Evolutionary conservation across 1,139 yeast species (phyloP).

Genomic region (Nematodospora anomalae): DNA sequence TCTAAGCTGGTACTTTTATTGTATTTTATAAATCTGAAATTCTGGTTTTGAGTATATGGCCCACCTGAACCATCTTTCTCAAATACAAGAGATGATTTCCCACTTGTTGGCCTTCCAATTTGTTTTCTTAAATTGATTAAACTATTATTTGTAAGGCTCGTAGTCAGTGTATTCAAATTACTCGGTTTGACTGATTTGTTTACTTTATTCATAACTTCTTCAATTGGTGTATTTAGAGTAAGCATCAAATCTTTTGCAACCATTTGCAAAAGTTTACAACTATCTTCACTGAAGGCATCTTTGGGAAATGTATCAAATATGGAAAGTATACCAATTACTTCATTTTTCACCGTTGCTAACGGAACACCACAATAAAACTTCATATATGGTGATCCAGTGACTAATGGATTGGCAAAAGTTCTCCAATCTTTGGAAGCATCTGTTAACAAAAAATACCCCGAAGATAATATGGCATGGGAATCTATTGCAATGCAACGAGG

Average conservation of each 20-base stretch:
- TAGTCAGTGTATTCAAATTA: slow-evolving; percentile 18
- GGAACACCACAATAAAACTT: slow-evolving; percentile 68
- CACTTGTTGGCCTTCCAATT: slow-evolving; percentile 58
- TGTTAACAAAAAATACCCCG: slow-evolving; percentile 49
- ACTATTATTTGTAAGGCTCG: background rate
- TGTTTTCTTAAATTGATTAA: slow-evolving; percentile 22
- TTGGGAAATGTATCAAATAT: slow-evolving; percentile 55
- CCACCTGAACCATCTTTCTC: slow-evolving; percentile 65
- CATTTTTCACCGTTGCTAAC: slow-evolving; percentile 34
- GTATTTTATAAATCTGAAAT: slow-evolving; percentile 38
- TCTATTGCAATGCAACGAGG: slow-evolving; percentile 62
- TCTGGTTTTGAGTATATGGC: slow-evolving; percentile 51
- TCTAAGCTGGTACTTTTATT: slow-evolving; percentile 10
- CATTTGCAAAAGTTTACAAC: slow-evolving; percentile 33
- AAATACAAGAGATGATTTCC: slow-evolving; percentile 35
- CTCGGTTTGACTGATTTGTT: slow-evolving; percentile 3
- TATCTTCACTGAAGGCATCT: slow-evolving; percentile 33
- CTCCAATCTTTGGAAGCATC: slow-evolving; percentile 74
- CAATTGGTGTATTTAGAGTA: slow-evolving; percentile 38
- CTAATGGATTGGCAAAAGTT: slow-evolving; percentile 57
- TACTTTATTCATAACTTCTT: slow-evolving; percentile 13
- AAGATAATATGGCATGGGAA: slow-evolving; percentile 63
- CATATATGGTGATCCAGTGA: slow-evolving; percentile 58
- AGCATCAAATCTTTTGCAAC: slow-evolving; percentile 46
- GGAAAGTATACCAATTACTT: slow-evolving; percentile 59